phyloP scores from a whole-genome alignment of 768 basidiomycete genomes.

The Phylloporus sp. region DNA sequence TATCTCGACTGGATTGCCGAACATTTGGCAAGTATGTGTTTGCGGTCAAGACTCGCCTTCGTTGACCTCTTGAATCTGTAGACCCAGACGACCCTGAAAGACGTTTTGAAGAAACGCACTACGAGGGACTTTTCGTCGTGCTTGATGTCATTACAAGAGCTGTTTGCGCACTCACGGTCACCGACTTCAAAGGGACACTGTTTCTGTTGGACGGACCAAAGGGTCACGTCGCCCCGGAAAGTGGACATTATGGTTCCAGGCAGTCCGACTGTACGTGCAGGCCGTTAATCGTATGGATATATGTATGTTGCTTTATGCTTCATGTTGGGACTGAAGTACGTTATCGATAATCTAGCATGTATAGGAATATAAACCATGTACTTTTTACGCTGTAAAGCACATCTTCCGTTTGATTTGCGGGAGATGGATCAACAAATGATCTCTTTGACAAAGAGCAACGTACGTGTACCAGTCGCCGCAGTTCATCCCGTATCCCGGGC shows the following conservation, averaged over 20 bases:
- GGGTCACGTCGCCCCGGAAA: conserved; percentile 1
- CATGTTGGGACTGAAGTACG: conserved; percentile 8
- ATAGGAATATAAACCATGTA: conserved; percentile 4
- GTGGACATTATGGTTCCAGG: conserved; percentile 18
- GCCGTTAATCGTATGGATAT: conserved; percentile 13
- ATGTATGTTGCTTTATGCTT: conserved; percentile 8
- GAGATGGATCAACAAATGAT: too few relatives aligned
- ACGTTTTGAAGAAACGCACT: conserved; percentile 4
- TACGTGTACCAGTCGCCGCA: too few relatives aligned
- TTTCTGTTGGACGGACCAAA: conserved; percentile 3
- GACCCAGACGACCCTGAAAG: conserved; percentile 17
- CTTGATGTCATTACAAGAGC: conserved; percentile 15
- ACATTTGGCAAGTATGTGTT: conserved; percentile 17
- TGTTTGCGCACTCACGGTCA: conserved; percentile 18
- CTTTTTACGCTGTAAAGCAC: neutral
- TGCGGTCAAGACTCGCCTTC: neutral
- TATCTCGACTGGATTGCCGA: conserved; percentile 31
- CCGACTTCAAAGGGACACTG: conserved; percentile 4
- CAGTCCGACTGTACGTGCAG: conserved; percentile 18
- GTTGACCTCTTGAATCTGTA: conserved; percentile 9
- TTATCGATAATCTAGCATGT: conserved; percentile 13
- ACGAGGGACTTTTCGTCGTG: conserved; percentile 15
- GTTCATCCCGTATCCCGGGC: too few relatives aligned
- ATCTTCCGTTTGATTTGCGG: too few relatives aligned
- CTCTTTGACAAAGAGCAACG: too few relatives aligned